Evolutionary conservation across 78 protist genomes (phyloP), one percentile per base, ranked within the genome.

Genomic region (Salpingoeca rosetta): DNA sequence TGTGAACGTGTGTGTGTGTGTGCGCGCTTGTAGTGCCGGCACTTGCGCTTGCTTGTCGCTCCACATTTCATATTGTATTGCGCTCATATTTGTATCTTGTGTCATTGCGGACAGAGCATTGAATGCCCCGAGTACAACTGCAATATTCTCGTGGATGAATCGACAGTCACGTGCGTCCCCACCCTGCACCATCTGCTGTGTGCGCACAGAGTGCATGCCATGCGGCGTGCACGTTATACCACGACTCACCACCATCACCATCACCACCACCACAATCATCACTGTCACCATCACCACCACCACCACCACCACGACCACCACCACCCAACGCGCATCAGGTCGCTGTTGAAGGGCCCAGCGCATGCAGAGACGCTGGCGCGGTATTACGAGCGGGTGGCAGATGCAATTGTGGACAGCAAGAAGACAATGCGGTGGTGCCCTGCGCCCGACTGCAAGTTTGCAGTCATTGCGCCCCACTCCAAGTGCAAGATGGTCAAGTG

Each of bases 341-440:
- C 7, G 65, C 17, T 51, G 65, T 51, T 51, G 65, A 51, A 51
- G 65, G 65, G 17, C 17, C 39, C 43, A 36, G 73, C n/a, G n/a
- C 31, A 85, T n/a, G 37, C 35, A 31, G n/a, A 24, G n/a, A 44
- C 42, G 39, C 51, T 76, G 51, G 44, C 51, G 31, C 24, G n/a
- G 44, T 91, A 89, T 43, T 74, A 89, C 31, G 3, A 41, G n/a
- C 38, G 51, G 31, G 41, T 82, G 43, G 86, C 78, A 26, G 80
- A 85, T 37, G 24, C 83, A 24, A 87, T 83, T 39, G 89, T 89
- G 35, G 75, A 85, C 40, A 85, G 57, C 78, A 89, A 89, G 44
- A 78, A 73, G 76, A 2, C 45, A 0, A n/a, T 90, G 28, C 41
- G 65, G 74, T 87, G 86, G 87, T 91, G 94, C 82, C 91, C 93